phyloP scores from a whole-genome alignment of 192 early-diverging fungal species.

The Podila horticola region DNA sequence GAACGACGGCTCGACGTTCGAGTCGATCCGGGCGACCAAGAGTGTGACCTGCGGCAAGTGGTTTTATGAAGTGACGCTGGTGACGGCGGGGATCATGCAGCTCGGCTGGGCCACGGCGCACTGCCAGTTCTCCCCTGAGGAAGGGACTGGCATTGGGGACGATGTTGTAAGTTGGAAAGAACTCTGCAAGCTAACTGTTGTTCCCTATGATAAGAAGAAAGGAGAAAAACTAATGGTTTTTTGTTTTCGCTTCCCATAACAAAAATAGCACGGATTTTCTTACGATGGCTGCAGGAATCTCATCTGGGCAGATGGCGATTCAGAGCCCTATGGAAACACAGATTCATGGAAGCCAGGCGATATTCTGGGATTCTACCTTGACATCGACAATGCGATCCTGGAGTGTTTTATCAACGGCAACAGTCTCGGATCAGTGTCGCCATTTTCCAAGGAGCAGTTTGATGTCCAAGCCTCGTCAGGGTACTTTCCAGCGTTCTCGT shows the following conservation, averaged over 20 bases:
- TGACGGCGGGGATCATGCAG: conserved; percentile 82
- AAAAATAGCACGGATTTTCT: conserved; percentile 74
- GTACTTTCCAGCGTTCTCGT: conserved; percentile 76
- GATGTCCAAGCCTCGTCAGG: conserved; percentile 48
- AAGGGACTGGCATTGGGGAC: conserved; percentile 81
- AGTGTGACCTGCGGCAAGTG: conserved; percentile 70
- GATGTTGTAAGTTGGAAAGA: conserved; percentile 53
- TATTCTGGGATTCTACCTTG: conserved; percentile 63
- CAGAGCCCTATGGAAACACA: conserved; percentile 55
- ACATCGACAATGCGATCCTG: conserved; percentile 70
- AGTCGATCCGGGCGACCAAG: conserved; percentile 69
- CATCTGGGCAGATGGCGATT: conserved; percentile 71
- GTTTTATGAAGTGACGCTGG: conserved; percentile 76
- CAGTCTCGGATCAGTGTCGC: conserved; percentile 66
- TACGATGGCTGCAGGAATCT: conserved; percentile 78
- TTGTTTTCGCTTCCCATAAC: conserved; percentile 17
- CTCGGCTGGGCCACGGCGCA: conserved; percentile 78
- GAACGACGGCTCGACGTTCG: conserved; percentile 84
- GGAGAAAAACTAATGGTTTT: background rate
- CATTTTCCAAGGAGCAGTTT: conserved; percentile 47
- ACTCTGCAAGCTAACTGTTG: background rate
- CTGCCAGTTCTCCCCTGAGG: conserved; percentile 78
- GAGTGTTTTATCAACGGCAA: conserved; percentile 76
- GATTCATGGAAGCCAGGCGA: conserved; percentile 67
- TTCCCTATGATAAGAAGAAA: background rate